Conservation (phyloP, 169 alveolate species). For the Plasmodium cynomolgi region DNA sequence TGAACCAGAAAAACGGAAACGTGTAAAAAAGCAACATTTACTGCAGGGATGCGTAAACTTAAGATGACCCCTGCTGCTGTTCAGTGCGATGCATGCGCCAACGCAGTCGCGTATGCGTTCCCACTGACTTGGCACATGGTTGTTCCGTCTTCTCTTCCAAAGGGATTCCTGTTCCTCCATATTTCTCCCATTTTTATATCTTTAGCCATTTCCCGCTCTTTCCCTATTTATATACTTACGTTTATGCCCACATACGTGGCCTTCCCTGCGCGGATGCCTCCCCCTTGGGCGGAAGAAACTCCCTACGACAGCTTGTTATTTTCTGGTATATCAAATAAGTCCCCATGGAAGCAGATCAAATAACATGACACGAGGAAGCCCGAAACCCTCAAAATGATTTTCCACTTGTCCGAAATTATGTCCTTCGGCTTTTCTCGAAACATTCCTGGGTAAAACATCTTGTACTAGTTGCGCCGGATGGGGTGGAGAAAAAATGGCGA, state of each 20-base stretch:
- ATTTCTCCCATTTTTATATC: neutral
- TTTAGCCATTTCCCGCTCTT: neutral
- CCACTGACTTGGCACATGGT: neutral
- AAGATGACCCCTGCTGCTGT: neutral
- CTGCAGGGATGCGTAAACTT: neutral
- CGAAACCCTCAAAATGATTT: constrained; percentile 79
- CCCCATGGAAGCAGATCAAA: constrained; percentile 84
- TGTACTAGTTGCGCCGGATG: neutral
- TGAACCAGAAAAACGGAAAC: neutral
- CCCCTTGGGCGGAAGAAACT: neutral
- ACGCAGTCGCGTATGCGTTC: neutral
- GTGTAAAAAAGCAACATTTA: neutral
- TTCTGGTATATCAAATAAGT: constrained; percentile 85
- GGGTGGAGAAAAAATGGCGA: neutral
- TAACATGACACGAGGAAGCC: constrained; percentile 81
- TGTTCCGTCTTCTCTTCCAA: neutral
- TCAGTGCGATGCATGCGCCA: neutral
- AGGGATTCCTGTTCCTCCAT: neutral
- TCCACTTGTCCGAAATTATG: constrained; percentile 76
- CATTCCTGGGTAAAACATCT: constrained; percentile 87
- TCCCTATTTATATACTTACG: neutral
- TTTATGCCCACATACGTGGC: neutral
- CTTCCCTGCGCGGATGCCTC: neutral
- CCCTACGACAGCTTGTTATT: constrained; percentile 75
- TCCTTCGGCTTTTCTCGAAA: constrained; percentile 81